These are phyloP conservation scores for Oleoguttula mirabilis DNA, from an alignment of 495 filamentous ascomycete genomes.

Conservation along the genomic window DNA sequence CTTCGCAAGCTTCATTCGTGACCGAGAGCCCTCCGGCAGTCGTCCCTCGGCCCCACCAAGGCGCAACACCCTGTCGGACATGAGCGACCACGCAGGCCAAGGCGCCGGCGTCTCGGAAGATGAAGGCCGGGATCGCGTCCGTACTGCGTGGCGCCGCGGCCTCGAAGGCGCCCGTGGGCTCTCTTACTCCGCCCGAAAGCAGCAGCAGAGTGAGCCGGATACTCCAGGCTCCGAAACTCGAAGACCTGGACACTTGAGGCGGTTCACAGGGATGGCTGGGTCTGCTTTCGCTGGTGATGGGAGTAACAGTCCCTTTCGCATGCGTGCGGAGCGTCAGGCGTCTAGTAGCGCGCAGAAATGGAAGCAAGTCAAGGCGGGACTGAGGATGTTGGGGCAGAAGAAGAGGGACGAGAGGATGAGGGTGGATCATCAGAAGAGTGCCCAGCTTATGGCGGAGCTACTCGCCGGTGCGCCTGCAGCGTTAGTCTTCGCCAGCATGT, in stretches of 20 bases:
- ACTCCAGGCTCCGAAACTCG: slow-evolving; percentile 48
- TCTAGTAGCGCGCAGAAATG: slow-evolving; percentile 77
- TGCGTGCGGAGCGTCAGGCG: slow-evolving; percentile 41
- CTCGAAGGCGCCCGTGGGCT: slow-evolving; percentile 43
- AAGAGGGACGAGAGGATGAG: slow-evolving; percentile 62
- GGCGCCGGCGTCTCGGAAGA: slow-evolving; percentile 75
- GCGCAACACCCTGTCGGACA: slow-evolving; percentile 53
- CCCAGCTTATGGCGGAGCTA: slow-evolving; percentile 90
- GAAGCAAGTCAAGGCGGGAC: slow-evolving; percentile 70
- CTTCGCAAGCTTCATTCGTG: slow-evolving; percentile 22
- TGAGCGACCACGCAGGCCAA: slow-evolving; percentile 50
- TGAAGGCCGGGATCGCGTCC: slow-evolving; percentile 66
- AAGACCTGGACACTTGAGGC: slow-evolving; percentile 49
- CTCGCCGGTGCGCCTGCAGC: slow-evolving; percentile 84
- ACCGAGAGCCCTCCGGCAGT: slow-evolving; percentile 22
- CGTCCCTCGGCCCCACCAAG: slow-evolving; percentile 27
- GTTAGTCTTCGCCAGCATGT: slow-evolving; percentile 88
- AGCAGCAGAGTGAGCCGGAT: slow-evolving; percentile 26
- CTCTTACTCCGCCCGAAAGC: slow-evolving; percentile 37
- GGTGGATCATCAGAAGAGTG: slow-evolving; percentile 88
- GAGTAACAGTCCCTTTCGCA: slow-evolving; percentile 7
- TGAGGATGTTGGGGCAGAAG: slow-evolving; percentile 67
- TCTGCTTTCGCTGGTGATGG: slow-evolving; percentile 34
- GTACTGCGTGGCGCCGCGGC: slow-evolving; percentile 45
- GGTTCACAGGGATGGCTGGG: slow-evolving; percentile 62